These are phyloP conservation scores for Populus hybrid DNA, from an alignment of 441 rosid genomes.

Conservation along the genomic window DNA sequence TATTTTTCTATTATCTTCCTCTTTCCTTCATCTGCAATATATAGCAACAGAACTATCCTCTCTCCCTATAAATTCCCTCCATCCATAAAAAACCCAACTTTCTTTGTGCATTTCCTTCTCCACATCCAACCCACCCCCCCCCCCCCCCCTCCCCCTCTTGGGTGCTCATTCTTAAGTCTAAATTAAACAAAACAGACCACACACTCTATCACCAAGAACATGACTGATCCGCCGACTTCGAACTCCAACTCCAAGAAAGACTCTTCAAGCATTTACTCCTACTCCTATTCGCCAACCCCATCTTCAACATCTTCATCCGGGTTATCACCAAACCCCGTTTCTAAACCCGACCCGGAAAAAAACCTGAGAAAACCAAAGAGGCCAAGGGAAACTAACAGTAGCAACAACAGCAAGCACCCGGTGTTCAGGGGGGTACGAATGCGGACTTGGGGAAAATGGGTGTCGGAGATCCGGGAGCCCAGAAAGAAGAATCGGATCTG, in stretches of 20 bases:
- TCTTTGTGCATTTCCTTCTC: not conserved
- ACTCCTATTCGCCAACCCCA: constrained; percentile 6
- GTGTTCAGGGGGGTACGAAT: constrained; percentile 65
- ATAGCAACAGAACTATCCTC: too few species aligned
- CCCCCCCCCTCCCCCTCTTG: not conserved
- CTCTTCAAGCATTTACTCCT: constrained; percentile 10
- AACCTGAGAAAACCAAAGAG: constrained; percentile 12
- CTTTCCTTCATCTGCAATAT: not conserved
- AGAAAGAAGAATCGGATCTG: constrained; percentile 74
- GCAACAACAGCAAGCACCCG: constrained; percentile 34
- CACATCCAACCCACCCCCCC: not conserved
- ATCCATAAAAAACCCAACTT: not conserved
- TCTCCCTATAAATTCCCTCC: not conserved
- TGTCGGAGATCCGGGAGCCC: constrained; percentile 92
- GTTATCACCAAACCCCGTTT: constrained; percentile 6
- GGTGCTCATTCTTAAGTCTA: not conserved
- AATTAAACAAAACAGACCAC: too few species aligned
- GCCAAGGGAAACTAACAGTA: not conserved
- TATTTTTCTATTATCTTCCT: not conserved
- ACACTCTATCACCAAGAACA: not conserved
- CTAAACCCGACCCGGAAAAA: not conserved
- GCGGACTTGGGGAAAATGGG: constrained; percentile 84
- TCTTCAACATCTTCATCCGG: constrained; percentile 10
- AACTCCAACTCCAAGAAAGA: constrained; percentile 11
- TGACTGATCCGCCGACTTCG: not conserved